Base-by-base conservation (phyloP, 1,284 basidiomycete genomes). In the Filobasidium uniguttulatum region DNA sequence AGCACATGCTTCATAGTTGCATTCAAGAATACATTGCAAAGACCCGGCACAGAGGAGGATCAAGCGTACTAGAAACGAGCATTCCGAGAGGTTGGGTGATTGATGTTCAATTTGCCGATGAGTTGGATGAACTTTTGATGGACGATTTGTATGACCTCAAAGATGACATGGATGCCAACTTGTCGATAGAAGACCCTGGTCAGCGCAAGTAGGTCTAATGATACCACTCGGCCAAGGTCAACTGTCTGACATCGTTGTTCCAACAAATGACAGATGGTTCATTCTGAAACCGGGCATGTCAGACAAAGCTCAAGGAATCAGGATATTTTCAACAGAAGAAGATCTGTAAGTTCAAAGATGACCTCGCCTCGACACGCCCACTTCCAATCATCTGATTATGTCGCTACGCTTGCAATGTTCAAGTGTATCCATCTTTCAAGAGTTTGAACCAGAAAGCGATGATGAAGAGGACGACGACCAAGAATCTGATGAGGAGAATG, bases 251-350 rank as follows among this genome's bases (percentile, higher is more conserved):
- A 28, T 3, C 5, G 7, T 3, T 20, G 20, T 20, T 19, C 7
- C 20, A 23, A 20, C 20, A 20, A 34, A 17, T 35, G 12, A 34
- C 19, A 65, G 62, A 44, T 72, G 90, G 89, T 96, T 81, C 75
- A 91, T 96, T 51, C 69, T 98, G 48, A 99, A 99, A 70, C 91
- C 94, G 33, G 89, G 89, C 10, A 94, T 99, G 83, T 83, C 91
- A 1, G 93, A 98, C 72, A 77, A 89, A 48, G 94, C 89, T 3
- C 86, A 89, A 73, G 94, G 93, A 0, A 93, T 99, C 56, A 73
- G 91, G 33, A 72, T 99, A 46, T 97, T 99, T 67, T 79, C 83
- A 48, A 82, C 77, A 44, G 82, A 83, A 63, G 78, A 81, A 9
- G 72, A 78, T 31, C 71, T 99, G 53, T 65, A 53, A 55, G 67